Evolutionary conservation across 1,139 yeast species (phyloP).

Genomic region (Hansenula lynferdii): DNA sequence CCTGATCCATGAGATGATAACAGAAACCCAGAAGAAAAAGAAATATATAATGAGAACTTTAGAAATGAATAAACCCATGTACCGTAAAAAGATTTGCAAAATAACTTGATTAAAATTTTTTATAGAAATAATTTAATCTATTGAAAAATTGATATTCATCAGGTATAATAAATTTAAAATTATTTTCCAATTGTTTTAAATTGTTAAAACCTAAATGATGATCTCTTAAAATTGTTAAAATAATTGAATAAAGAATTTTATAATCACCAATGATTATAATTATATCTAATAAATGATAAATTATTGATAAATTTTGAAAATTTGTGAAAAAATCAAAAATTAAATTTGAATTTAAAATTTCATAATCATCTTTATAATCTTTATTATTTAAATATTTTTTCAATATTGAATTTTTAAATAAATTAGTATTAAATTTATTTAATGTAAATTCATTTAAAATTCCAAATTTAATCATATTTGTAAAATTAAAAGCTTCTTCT

Average conservation of each 20-base stretch:
- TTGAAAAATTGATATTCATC: constrained; percentile 30
- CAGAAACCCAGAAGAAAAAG: too few relatives aligned
- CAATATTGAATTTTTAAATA: constrained; percentile 20
- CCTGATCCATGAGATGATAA: too few relatives aligned
- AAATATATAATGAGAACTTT: too few relatives aligned
- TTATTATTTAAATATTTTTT: constrained; percentile 16
- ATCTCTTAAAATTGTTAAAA: constrained; percentile 34
- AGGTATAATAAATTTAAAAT: constrained; percentile 14
- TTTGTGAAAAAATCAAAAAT: constrained; percentile 13
- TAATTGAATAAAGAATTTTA: constrained; percentile 32
- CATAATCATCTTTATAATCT: constrained; percentile 28
- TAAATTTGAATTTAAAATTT: constrained; percentile 22
- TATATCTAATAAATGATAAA: constrained; percentile 19
- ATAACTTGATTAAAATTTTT: constrained; percentile 29
- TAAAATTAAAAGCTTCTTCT: constrained; percentile 19
- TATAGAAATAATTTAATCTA: constrained; percentile 26
- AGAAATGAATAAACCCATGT: too few relatives aligned
- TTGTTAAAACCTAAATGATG: constrained; percentile 47
- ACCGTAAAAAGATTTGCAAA: too few relatives aligned
- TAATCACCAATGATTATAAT: constrained; percentile 26
- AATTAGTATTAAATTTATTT: constrained; percentile 24
- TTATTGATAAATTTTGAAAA: constrained; percentile 9
- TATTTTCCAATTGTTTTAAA: constrained; percentile 24
- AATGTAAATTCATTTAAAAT: constrained; percentile 24
- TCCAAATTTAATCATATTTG: constrained; percentile 24